These are phyloP conservation scores for Nakazawaea sp. DNA, from an alignment of 805 yeast species.

Conservation along the genomic window DNA sequence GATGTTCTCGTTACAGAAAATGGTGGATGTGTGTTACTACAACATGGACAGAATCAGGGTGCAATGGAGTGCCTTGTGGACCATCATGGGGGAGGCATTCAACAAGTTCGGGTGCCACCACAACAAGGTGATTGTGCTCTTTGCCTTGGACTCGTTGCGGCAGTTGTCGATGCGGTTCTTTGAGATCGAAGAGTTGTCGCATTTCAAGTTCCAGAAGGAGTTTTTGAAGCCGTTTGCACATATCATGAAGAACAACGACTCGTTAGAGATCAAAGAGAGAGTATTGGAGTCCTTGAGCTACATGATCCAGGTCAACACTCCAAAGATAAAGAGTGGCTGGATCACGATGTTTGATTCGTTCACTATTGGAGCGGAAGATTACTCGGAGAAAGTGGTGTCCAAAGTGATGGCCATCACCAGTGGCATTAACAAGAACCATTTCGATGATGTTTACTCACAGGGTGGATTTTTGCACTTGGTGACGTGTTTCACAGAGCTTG, in stretches of 20 bases:
- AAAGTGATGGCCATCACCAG: slow-evolving; percentile 60
- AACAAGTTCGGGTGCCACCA: slow-evolving; percentile 77
- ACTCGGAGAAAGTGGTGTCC: slow-evolving; percentile 50
- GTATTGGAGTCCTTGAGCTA: slow-evolving; percentile 84
- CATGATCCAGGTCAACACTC: slow-evolving; percentile 72
- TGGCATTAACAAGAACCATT: slow-evolving; percentile 53
- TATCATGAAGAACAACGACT: slow-evolving; percentile 60
- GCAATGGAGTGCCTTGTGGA: slow-evolving; percentile 96
- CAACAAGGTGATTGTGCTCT: slow-evolving; percentile 71
- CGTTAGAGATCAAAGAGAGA: slow-evolving; percentile 75
- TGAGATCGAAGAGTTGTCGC: slow-evolving; percentile 89
- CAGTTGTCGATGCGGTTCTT: slow-evolving; percentile 90
- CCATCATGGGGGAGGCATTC: slow-evolving; percentile 85
- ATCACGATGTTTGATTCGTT: slow-evolving; percentile 76
- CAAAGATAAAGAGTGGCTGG: slow-evolving; percentile 89
- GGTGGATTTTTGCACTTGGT: slow-evolving; percentile 65
- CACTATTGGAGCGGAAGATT: slow-evolving; percentile 61
- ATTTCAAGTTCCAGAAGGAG: slow-evolving; percentile 92
- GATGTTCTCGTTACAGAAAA: slow-evolving; percentile 86
- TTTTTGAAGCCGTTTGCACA: slow-evolving; percentile 87
- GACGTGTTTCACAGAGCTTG: slow-evolving; percentile 69
- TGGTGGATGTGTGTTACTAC: slow-evolving; percentile 96
- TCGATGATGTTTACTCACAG: slow-evolving; percentile 58
- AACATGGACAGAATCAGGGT: slow-evolving; percentile 94
- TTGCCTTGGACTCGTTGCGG: slow-evolving; percentile 90